Evolutionary conservation across 2,329 filamentous ascomycete genomes (phyloP).

Genomic region (Aspergillus texensis): DNA sequence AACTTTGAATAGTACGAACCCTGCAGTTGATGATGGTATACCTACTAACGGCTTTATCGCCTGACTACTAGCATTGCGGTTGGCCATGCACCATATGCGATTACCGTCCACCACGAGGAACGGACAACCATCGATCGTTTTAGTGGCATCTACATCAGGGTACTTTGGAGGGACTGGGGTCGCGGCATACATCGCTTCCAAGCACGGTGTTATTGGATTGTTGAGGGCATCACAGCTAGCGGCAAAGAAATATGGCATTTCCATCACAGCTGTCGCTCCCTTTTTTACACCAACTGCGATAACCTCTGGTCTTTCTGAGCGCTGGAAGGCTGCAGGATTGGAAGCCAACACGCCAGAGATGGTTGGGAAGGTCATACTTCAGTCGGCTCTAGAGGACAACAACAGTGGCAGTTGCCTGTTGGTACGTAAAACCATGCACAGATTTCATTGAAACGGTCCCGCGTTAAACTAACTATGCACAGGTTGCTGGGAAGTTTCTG

Average conservation of each 20-base stretch:
- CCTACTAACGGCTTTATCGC: not conserved
- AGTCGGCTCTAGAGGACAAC: not conserved
- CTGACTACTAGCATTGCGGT: not conserved
- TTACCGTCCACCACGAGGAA: not conserved
- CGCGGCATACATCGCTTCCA: not conserved
- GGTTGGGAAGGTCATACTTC: not conserved
- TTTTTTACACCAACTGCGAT: not conserved
- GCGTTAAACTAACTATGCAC: not conserved
- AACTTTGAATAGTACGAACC: not conserved
- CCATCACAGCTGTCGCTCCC: not conserved
- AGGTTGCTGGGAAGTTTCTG: not conserved
- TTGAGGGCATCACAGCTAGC: not conserved
- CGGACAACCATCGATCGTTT: not conserved
- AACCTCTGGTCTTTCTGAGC: not conserved
- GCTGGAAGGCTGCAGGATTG: not conserved
- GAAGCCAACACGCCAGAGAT: not conserved
- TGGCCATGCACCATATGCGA: not conserved
- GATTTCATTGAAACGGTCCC: not conserved
- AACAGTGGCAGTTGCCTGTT: not conserved
- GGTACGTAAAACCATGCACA: not conserved
- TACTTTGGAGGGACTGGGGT: not conserved
- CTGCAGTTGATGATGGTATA: accelerated
- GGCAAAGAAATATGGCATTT: not conserved
- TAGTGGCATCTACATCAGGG: not conserved
- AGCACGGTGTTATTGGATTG: not conserved